Conservation (phyloP, 2,329 filamentous ascomycete genomes). For the Dryadomyces sulphureus region DNA sequence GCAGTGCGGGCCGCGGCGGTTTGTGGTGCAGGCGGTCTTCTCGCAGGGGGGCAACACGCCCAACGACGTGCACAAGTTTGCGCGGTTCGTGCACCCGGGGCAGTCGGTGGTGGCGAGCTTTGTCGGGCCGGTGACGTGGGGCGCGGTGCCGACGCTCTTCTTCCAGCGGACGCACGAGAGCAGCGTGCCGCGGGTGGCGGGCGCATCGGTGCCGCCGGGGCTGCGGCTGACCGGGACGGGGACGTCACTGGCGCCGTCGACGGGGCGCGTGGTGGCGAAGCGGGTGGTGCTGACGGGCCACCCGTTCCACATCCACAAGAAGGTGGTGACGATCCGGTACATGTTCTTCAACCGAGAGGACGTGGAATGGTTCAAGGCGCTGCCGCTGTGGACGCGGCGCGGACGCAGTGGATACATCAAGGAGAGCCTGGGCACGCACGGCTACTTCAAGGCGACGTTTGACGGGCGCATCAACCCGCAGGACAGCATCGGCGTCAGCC, state of each 20-base stretch:
- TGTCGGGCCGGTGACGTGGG: slow-evolving; percentile 84
- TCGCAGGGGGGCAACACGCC: slow-evolving; percentile 80
- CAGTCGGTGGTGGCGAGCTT: slow-evolving; percentile 81
- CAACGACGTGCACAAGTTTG: slow-evolving; percentile 96
- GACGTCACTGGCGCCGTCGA: slow-evolving; percentile 67
- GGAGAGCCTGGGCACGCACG: slow-evolving; percentile 87
- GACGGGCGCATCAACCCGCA: slow-evolving; percentile 92
- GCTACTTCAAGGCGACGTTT: slow-evolving; percentile 99
- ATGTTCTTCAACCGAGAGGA: slow-evolving; percentile 99
- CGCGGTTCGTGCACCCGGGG: slow-evolving; percentile 80
- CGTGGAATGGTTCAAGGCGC: slow-evolving; percentile 91
- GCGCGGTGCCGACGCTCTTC: slow-evolving; percentile 76
- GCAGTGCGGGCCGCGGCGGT: slow-evolving; percentile 77
- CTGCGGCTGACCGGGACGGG: slow-evolving; percentile 73
- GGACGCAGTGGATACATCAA: slow-evolving; percentile 86
- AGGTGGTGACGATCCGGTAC: slow-evolving; percentile 89
- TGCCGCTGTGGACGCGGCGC: slow-evolving; percentile 86
- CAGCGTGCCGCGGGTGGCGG: slow-evolving; percentile 18
- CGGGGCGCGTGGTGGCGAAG: slow-evolving; percentile 74
- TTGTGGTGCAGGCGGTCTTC: slow-evolving; percentile 81
- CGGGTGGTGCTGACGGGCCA: slow-evolving; percentile 88
- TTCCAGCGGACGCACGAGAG: slow-evolving; percentile 50
- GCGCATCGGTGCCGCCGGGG: slow-evolving; percentile 20
- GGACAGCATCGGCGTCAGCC: slow-evolving; percentile 79
- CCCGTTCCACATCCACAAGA: slow-evolving; percentile 98